Base-by-base conservation (phyloP, 1,139 yeast genomes). In the Candida smagusa region DNA sequence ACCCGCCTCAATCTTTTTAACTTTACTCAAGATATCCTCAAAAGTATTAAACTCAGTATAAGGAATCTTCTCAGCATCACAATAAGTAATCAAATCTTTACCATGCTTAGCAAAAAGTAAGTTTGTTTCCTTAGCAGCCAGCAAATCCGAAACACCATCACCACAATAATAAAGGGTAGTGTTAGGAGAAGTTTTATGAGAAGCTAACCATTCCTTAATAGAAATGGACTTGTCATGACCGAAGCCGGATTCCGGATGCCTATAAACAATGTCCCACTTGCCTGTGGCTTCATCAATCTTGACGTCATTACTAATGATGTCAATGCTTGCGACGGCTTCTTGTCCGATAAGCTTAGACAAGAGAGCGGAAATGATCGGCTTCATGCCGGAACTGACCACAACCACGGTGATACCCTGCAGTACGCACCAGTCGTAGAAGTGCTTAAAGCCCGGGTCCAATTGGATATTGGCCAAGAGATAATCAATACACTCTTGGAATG, bases 101-200 rank as follows among this genome's bases (percentile, higher is more conserved):
- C 97, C 98, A 47, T 80, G 79, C 66, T 89, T 92, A 38, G 98
- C 98, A 62, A 92, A 92, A 50, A 92, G 68, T 52, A 90, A 70
- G 60, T 94, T 90, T 35, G 98, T 89, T 60, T 92, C 97, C 56
- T 84, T 82, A 24, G 97, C 97, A 21, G 98, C 98, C 44, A 89
- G 80, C 49, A 92, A 71, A 60, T 92, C 99, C 38, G 95, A 83
- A 22, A 92, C 97, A 43, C 99, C 99, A 58, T 92, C 98, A 40
- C 98, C 98, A 56, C 95, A 86, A 69, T 92, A 92, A 59, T 90
- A 86, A 51, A 89, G 71, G 32, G 44, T 38, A 11, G 55, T 43
- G 7, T 46, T 38, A 24, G 45, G 44, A 7, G 47, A 37, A 12
- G 54, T 47, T 53, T 66, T 50, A 70, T 74, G 58, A 59, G 66